These are phyloP conservation scores for Yamadazyma buinensis DNA, from an alignment of 1,139 yeast species.

Conservation along the genomic window DNA sequence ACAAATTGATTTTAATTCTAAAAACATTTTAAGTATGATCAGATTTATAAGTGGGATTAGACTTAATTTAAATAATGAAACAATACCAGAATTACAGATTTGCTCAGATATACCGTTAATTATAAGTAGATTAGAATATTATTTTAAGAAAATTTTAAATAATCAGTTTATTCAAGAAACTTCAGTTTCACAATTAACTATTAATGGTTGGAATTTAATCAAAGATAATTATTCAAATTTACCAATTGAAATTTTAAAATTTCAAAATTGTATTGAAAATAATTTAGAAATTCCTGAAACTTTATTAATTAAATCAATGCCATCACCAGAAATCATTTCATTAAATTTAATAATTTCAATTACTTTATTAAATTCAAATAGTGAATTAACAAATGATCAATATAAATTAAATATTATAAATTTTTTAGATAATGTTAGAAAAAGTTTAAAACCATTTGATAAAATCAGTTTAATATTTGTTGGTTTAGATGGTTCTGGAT, in stretches of 20 bases:
- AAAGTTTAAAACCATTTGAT: constrained; percentile 39
- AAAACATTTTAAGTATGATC: constrained; percentile 32
- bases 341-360: constrained; percentile 47
- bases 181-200: constrained; percentile 46
- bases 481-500: constrained; percentile 43
- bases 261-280: constrained; percentile 29
- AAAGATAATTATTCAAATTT: constrained; percentile 20
- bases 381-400: constrained; percentile 27
- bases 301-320: constrained; percentile 32
- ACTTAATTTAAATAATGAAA: constrained; percentile 36
- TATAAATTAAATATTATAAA: constrained; percentile 27
- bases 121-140: constrained; percentile 39
- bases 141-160: constrained; percentile 18
- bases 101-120: constrained; percentile 31
- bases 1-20: constrained; percentile 15
- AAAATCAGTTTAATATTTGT: constrained; percentile 51
- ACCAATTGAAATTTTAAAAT: constrained; percentile 38
- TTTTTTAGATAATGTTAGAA: constrained; percentile 24
- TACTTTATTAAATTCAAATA: constrained; percentile 37
- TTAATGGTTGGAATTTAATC: constrained; percentile 46
- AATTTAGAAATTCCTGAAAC: constrained; percentile 38
- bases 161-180: constrained; percentile 16
- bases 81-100: constrained; percentile 45
- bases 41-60: constrained; percentile 24
- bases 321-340: constrained; percentile 39